These are phyloP conservation scores for Schizophyllum commune DNA, from an alignment of 1,284 basidiomycete genomes.

Conservation along the genomic window DNA sequence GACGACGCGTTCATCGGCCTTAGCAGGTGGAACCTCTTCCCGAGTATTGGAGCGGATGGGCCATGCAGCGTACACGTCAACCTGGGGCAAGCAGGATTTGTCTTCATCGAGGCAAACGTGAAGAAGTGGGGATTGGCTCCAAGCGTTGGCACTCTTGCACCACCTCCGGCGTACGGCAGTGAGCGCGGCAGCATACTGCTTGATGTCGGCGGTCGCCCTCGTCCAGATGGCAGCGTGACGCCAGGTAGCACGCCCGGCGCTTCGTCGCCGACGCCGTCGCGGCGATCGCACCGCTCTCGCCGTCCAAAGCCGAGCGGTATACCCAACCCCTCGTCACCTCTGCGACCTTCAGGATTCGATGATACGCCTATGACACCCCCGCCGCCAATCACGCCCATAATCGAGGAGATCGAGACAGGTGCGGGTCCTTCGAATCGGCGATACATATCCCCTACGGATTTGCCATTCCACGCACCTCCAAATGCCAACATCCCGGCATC, in stretches of 20 bases:
- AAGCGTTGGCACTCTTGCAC: slow-evolving; percentile 89
- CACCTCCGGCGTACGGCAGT: slow-evolving; percentile 92
- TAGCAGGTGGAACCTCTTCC: slow-evolving; percentile 87
- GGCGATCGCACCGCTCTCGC: slow-evolving; percentile 54
- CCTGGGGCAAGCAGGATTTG: slow-evolving; percentile 91
- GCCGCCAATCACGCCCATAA: slow-evolving; percentile 72
- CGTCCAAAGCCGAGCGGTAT: slow-evolving; percentile 37
- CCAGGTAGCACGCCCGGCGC: slow-evolving; percentile 36
- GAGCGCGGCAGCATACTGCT: slow-evolving; percentile 91
- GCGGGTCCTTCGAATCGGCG: slow-evolving; percentile 41
- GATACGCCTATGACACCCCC: slow-evolving; percentile 53
- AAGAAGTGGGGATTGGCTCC: slow-evolving; percentile 98
- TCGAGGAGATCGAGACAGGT: slow-evolving; percentile 44
- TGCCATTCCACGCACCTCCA: slow-evolving; percentile 48
- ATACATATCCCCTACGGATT: slow-evolving; percentile 62
- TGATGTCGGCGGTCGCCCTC: slow-evolving; percentile 72
- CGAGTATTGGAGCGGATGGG: slow-evolving; percentile 89
- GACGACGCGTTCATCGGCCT: slow-evolving; percentile 91
- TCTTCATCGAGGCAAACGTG: slow-evolving; percentile 97
- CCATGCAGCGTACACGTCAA: slow-evolving; percentile 94
- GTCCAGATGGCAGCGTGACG: slow-evolving; percentile 27
- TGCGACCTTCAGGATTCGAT: slow-evolving; percentile 38
- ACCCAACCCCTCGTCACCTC: slow-evolving; percentile 49
- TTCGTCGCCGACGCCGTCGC: slow-evolving; percentile 42
- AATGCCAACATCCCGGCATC: slow-evolving; percentile 42